A percentile compares a stretch with the other conserved stretches of the same genome.
Conservation (phyloP, 2,329 filamentous ascomycete species). For the Colletotrichum sp. region DNA sequence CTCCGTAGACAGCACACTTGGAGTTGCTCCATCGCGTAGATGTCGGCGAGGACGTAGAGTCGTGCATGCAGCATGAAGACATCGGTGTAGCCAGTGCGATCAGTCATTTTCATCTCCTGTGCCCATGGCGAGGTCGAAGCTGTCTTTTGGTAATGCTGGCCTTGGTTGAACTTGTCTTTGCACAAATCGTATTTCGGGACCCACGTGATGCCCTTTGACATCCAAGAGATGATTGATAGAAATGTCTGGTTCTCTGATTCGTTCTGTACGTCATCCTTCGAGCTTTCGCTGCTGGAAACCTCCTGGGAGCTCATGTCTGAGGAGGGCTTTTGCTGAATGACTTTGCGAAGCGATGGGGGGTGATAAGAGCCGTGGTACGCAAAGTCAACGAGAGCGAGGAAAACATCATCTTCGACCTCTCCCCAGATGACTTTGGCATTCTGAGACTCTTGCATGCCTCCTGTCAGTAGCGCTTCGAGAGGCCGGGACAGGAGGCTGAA, state of each 20-base stretch:
- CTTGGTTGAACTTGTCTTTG: background rate
- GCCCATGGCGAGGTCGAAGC: background rate
- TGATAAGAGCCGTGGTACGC: background rate
- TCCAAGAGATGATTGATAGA: background rate
- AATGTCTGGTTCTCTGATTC: background rate
- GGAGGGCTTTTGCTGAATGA: background rate
- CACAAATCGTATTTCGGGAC: background rate
- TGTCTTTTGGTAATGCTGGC: background rate
- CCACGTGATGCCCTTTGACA: no score
- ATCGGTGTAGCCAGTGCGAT: background rate
- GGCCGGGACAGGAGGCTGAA: background rate
- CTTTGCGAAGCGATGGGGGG: background rate
- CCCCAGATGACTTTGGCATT: background rate
- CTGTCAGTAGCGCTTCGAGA: background rate
- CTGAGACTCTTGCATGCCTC: background rate
- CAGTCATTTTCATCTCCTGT: background rate
- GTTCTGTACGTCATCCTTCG: background rate
- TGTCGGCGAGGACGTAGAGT: background rate
- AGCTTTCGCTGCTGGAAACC: background rate
- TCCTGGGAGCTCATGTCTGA: background rate
- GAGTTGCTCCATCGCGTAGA: background rate
- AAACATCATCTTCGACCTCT: background rate
- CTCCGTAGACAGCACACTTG: background rate
- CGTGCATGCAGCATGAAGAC: background rate
- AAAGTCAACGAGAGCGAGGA: background rate